Conservation (phyloP, 208 protist species). For the Leishmania lainsoni region DNA sequence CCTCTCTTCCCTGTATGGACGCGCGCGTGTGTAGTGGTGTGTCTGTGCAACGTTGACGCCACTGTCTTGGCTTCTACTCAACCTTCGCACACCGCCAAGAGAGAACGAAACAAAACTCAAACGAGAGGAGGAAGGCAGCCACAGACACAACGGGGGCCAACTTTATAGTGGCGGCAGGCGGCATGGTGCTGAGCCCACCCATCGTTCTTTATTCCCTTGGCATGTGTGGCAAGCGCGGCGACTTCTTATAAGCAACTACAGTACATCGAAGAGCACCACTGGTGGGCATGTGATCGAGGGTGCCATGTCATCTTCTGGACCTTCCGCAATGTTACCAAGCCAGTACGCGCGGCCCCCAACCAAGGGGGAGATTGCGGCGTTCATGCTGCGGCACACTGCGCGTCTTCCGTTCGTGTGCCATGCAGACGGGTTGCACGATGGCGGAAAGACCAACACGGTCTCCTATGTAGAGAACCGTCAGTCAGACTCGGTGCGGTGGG, state of each 20-base stretch:
- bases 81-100: background rate
- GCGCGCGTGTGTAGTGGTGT: background rate
- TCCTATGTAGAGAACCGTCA: background rate
- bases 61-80: background rate
- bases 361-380: constrained; percentile 33
- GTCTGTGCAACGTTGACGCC: background rate
- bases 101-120: background rate
- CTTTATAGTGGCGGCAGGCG: background rate
- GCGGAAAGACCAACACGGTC: background rate
- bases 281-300: background rate
- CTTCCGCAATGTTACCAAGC: background rate
- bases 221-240: background rate
- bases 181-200: background rate
- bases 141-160: too few species aligned
- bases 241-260: background rate
- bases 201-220: background rate
- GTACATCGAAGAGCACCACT: too few species aligned
- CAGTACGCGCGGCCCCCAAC: constrained; percentile 9
- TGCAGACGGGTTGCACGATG: background rate
- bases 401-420: constrained; percentile 24
- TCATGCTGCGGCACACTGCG: constrained; percentile 51
- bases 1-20: background rate
- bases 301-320: background rate
- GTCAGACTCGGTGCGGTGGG: background rate
- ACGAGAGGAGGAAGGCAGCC: too few species aligned